phyloP scores from a whole-genome alignment of 169 alveolate genomes.

The Eimeria sp. region DNA sequence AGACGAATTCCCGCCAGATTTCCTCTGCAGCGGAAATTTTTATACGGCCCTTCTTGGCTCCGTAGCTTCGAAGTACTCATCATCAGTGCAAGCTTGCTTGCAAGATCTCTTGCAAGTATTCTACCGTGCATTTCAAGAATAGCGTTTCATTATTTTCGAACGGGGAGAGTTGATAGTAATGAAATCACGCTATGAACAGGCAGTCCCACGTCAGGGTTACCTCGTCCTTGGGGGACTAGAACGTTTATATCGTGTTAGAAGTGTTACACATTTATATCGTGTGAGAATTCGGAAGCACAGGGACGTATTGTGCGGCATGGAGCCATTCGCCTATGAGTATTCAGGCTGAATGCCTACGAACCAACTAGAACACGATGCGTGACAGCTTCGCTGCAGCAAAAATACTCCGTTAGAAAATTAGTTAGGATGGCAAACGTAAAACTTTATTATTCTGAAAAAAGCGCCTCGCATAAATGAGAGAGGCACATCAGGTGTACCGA shows the following conservation, averaged over 20 bases:
- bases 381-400: background rate
- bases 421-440: background rate
- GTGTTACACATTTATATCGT: too few species aligned
- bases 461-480: background rate
- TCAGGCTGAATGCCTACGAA: too few species aligned
- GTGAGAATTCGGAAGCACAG: too few species aligned
- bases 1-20: constrained; percentile 33
- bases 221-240: too few species aligned
- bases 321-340: too few species aligned
- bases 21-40: background rate
- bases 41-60: background rate
- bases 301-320: too few species aligned
- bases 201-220: too few species aligned
- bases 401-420: background rate
- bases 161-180: background rate
- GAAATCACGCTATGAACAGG: too few species aligned
- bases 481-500: constrained; percentile 18
- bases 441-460: background rate
- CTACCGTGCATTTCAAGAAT: background rate
- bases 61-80: background rate
- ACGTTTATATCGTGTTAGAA: too few species aligned
- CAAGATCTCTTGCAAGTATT: background rate
- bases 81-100: background rate
- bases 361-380: too few species aligned
- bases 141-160: background rate